Evolutionary conservation across 495 filamentous ascomycete genomes (phyloP).

Genomic region (Xylaria palmicola): DNA sequence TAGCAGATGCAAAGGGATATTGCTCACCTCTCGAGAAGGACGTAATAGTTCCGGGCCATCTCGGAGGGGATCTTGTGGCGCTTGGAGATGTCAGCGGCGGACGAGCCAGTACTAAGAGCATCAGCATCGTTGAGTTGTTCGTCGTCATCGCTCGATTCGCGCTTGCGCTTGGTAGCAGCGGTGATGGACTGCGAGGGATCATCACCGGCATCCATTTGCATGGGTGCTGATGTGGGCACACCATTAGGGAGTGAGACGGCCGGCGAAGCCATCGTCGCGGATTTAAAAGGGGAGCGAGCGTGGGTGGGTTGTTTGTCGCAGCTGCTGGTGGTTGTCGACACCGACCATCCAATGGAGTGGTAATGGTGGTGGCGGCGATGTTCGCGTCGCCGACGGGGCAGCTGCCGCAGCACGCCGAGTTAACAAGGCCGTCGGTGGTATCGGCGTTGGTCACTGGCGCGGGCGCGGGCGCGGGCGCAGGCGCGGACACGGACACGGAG

Average conservation of each 20-base stretch:
- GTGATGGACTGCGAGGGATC: constrained; percentile 40
- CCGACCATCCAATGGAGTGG: constrained; percentile 10
- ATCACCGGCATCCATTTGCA: constrained; percentile 12
- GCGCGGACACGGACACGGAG: constrained; percentile 4
- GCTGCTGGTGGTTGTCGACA: not conserved
- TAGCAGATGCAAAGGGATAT: constrained; percentile 8
- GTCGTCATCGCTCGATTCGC: constrained; percentile 48
- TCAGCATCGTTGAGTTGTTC: constrained; percentile 21
- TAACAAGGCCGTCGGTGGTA: not conserved
- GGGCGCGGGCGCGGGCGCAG: constrained; percentile 1
- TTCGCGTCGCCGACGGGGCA: not conserved
- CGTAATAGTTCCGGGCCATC: constrained; percentile 41
- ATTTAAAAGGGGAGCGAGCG: constrained; percentile 10
- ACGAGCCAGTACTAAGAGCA: constrained; percentile 15
- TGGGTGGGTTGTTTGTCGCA: not conserved
- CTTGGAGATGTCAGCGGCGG: constrained; percentile 4
- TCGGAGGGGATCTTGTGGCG: constrained; percentile 22
- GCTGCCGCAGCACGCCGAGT: not conserved
- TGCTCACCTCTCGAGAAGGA: constrained; percentile 46
- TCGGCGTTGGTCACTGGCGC: not conserved
- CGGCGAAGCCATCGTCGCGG: constrained; percentile 41
- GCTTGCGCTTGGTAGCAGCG: constrained; percentile 55
- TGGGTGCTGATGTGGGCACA: constrained; percentile 28
- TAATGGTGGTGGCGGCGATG: not conserved
- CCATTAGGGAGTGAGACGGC: constrained; percentile 44